Conservation (phyloP, 192 early-diverging fungal species). For the Linderina pennispora region DNA sequence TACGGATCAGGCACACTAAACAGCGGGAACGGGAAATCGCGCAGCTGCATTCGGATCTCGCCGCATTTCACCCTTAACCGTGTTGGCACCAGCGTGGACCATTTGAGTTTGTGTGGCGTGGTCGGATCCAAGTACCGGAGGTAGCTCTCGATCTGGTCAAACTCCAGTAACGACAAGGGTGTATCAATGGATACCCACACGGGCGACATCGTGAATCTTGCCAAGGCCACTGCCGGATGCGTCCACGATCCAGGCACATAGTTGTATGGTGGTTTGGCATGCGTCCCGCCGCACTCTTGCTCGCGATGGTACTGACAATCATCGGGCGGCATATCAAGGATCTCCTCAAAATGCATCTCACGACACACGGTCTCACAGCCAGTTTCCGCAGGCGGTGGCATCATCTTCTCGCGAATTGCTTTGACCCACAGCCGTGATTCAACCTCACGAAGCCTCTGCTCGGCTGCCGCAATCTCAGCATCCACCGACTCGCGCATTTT, state of each 20-base stretch:
- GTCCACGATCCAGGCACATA: slow-evolving; percentile 39
- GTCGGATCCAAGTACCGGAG: slow-evolving; percentile 44
- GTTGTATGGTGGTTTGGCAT: slow-evolving; percentile 25
- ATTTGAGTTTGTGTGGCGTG: slow-evolving; percentile 37
- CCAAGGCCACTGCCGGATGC: slow-evolving; percentile 36
- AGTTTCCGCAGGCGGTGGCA: slow-evolving; percentile 11
- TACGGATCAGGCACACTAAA: slow-evolving; percentile 44
- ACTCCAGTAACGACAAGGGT: slow-evolving; percentile 37
- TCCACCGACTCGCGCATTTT: slow-evolving; percentile 14
- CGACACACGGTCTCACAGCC: neutral
- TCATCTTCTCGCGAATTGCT: slow-evolving; percentile 40
- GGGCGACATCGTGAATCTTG: slow-evolving; percentile 33
- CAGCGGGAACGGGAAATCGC: slow-evolving; percentile 49
- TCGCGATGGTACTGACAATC: neutral
- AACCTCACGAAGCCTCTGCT: slow-evolving; percentile 23
- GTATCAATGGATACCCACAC: slow-evolving; percentile 37
- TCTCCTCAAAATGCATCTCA: slow-evolving; percentile 35
- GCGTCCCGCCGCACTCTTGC: slow-evolving; percentile 16
- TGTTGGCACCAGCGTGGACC: slow-evolving; percentile 41
- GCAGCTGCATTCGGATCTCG: slow-evolving; percentile 39
- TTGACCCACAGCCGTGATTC: slow-evolving; percentile 42
- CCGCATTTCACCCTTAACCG: slow-evolving; percentile 44
- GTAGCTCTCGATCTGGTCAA: slow-evolving; percentile 38
- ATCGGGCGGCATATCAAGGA: slow-evolving; percentile 23
- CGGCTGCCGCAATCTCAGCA: slow-evolving; percentile 32